These are phyloP conservation scores for Pyrenophora seminiperda DNA, from an alignment of 2,329 filamentous ascomycete species.

Conservation along the genomic window DNA sequence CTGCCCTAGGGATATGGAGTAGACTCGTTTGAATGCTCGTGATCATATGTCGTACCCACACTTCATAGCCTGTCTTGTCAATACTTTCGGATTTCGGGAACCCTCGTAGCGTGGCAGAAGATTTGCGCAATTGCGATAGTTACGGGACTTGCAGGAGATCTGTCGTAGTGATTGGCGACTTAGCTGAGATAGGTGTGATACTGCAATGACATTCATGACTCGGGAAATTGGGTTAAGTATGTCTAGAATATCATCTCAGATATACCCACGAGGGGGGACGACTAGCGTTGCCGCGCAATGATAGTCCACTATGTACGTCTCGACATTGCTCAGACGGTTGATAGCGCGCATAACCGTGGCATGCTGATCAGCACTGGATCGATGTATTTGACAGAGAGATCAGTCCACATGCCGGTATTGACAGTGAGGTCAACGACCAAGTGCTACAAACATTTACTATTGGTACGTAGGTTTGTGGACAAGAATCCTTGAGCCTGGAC, in stretches of 20 bases:
- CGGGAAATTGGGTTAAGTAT: conserved; percentile 4
- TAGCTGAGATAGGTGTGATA: background rate
- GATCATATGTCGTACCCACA: background rate
- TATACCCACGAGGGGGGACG: background rate
- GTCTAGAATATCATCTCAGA: background rate
- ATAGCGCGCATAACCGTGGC: conserved; percentile 2
- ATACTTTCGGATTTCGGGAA: background rate
- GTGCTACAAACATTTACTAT: background rate
- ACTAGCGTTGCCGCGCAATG: conserved; percentile 8
- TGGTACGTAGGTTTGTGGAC: background rate
- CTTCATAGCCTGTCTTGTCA: background rate
- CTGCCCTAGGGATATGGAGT: background rate
- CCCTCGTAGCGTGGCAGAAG: background rate
- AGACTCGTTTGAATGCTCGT: background rate
- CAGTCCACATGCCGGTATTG: too few relatives aligned
- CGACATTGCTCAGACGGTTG: background rate
- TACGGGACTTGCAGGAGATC: background rate
- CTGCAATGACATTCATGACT: background rate
- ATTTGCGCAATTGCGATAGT: background rate
- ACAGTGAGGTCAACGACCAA: background rate
- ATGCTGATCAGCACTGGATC: conserved; percentile 5
- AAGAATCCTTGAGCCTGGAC: background rate
- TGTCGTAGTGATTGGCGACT: background rate
- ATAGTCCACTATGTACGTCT: background rate
- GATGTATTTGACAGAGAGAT: conserved; percentile 1